Evolutionary conservation across 2,329 filamentous ascomycete species (phyloP).

Genomic region (Colletotrichum gigasporum): DNA sequence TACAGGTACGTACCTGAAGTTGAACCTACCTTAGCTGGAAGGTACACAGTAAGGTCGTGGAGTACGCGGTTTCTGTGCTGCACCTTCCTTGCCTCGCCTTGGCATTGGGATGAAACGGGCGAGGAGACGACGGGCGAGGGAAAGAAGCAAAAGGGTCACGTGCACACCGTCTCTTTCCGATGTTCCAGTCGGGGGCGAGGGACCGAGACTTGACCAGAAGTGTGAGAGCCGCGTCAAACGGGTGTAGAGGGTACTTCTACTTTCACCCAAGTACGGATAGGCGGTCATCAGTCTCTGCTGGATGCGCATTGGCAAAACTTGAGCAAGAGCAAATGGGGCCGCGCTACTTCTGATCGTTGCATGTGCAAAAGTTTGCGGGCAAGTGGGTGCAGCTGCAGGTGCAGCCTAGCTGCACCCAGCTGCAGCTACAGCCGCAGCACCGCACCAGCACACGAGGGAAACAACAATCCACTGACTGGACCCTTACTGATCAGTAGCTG

Average conservation of each 20-base stretch:
- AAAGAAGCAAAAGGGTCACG: background rate
- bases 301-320: too few species aligned
- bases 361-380: background rate
- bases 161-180: background rate
- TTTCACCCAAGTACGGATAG: too few species aligned
- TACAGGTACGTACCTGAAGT: too few species aligned
- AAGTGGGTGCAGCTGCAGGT: conserved; percentile 4
- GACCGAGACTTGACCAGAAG: background rate
- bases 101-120: background rate
- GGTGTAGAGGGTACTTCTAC: background rate
- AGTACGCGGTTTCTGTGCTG: too few species aligned
- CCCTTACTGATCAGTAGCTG: background rate
- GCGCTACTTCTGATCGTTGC: too few species aligned
- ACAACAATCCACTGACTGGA: too few species aligned
- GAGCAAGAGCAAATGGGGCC: too few species aligned
- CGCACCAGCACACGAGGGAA: conserved; percentile 12
- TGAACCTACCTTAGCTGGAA: too few species aligned
- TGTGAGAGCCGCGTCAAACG: background rate
- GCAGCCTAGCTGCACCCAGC: conserved; percentile 4
- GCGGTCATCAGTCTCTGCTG: too few species aligned
- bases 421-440: conserved; percentile 15
- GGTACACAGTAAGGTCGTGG: too few species aligned
- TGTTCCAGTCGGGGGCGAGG: too few species aligned
- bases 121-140: background rate
- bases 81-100: background rate